Evolutionary conservation across 352 stramenopile genomes (phyloP), one percentile per base, ranked within the genome.

Genomic region (Phytopythium ostracodes): DNA sequence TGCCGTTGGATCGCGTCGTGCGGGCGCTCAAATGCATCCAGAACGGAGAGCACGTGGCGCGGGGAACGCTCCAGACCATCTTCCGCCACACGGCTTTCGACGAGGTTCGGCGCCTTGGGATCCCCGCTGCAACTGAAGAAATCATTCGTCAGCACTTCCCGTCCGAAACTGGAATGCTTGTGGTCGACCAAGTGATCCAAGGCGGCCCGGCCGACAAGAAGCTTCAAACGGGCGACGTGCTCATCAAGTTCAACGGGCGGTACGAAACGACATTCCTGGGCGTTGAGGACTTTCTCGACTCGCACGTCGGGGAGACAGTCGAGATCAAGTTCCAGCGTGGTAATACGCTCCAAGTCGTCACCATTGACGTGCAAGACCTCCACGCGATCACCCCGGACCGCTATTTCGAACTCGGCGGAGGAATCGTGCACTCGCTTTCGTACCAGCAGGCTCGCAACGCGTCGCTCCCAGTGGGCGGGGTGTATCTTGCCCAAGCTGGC

Each of bases 51-150:
- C 56, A 63, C 20, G 79, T 92, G 42, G 67, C 85, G 1, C 89
- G 90, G 8, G 88, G 90, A 2, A 96, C 89, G 27, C 65, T 96
- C 18, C 90, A 96, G 71, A 90, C 85, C 24, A 94, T 96, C 56
- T 94, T 97, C 22, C 73, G 82, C 15, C 89, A 97, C 72, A 92
- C 87, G 17, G 88, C 87, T 22, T 97, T 97, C 62, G 88, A 97
- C 57, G 90, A 97, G 69, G 88, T 96, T 38, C 66, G 84, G 5
- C 77, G 89, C 4, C 79, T 97, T 0, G 91, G 91, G 1, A 70
- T 97, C 2, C 67, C 68, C 0, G 65, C 74, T 3, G 76, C 88
- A 42, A 92, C 81, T 5, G 88, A 97, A 55, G 75, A 68, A 2
- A 55, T 85, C 0, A 74, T 97, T 20, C 83, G 91, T 5, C 67